phyloP scores from a whole-genome alignment of 805 yeast genomes.

The Hanseniaspora pseudoguilliermondii region DNA sequence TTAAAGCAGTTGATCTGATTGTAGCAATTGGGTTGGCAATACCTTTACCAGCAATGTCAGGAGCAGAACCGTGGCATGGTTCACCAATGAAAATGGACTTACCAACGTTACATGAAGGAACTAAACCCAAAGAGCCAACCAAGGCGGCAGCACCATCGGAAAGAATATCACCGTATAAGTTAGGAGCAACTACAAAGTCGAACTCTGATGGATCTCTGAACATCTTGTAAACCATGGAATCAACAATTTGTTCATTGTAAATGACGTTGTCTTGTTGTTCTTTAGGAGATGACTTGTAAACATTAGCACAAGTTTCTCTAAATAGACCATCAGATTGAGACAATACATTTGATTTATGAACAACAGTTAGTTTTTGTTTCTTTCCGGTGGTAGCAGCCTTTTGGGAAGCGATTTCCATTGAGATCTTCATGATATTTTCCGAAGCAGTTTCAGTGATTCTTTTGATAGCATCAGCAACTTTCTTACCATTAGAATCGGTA shows the following conservation, averaged over 20 bases:
- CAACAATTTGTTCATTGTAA: conserved; percentile 92
- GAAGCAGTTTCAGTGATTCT: conserved; percentile 86
- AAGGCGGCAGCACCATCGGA: conserved; percentile 98
- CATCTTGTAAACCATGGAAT: conserved; percentile 97
- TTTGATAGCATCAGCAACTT: conserved; percentile 94
- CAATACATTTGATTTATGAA: conserved; percentile 92
- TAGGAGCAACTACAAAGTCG: conserved; percentile 97
- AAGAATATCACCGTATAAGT: conserved; percentile 91
- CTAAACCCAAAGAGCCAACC: conserved; percentile 95
- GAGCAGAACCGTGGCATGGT: conserved; percentile 99
- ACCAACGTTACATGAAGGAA: conserved; percentile 96
- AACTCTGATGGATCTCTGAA: conserved; percentile 96
- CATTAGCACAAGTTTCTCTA: conserved; percentile 59
- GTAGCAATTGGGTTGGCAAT: conserved; percentile 96
- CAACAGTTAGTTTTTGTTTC: conserved; percentile 58
- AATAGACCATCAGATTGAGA: conserved; percentile 89
- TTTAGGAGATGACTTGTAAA: conserved; percentile 39
- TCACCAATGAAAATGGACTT: conserved; percentile 94
- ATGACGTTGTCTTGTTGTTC: conserved; percentile 43
- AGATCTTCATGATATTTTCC: conserved; percentile 74
- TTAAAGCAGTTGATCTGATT: conserved; percentile 90
- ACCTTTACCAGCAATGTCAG: conserved; percentile 93
- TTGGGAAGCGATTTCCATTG: conserved; percentile 83
- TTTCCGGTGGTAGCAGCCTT: conserved; percentile 60
- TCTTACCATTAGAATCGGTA: conserved; percentile 62